Percentiles rank a stretch among this genome's conserved stretches.
These are phyloP conservation scores for Dentipellis sp. DNA, from an alignment of 768 basidiomycete genomes.

Conservation along the genomic window DNA sequence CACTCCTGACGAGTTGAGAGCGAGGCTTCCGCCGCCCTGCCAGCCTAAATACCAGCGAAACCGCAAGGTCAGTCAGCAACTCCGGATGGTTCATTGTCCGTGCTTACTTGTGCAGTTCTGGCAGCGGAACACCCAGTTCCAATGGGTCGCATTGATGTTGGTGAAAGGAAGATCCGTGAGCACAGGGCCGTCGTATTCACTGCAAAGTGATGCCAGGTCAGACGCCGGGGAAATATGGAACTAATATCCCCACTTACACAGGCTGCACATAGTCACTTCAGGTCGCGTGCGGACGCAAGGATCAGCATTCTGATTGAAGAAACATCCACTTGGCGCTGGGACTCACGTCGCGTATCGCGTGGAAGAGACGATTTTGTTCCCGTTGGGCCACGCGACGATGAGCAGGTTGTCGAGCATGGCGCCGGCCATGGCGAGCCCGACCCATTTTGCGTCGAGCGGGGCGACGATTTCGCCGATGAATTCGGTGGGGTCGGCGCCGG, in stretches of 20 bases:
- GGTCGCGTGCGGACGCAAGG: not conserved
- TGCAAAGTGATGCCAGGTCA: constrained; percentile 8
- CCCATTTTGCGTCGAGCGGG: constrained; percentile 46
- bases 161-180: constrained; percentile 43
- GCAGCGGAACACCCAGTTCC: constrained; percentile 63
- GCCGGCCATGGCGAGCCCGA: constrained; percentile 43
- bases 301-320: not conserved
- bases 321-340: not conserved
- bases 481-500: constrained; percentile 33
- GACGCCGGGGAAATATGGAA: not conserved
- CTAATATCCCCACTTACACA: constrained; percentile 23
- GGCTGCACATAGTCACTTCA: constrained; percentile 43
- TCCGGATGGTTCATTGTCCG: too few relatives aligned
- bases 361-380: constrained; percentile 40
- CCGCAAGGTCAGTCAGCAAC: not conserved
- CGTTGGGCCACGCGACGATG: constrained; percentile 53
- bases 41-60: constrained; percentile 25
- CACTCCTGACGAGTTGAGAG: constrained; percentile 25
- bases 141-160: constrained; percentile 48
- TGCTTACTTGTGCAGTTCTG: constrained; percentile 52
- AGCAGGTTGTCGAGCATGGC: constrained; percentile 48
- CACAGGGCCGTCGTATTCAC: constrained; percentile 39
- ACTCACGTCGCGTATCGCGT: constrained; percentile 47
- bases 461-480: constrained; percentile 58
- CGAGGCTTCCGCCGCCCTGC: constrained; percentile 27